Percentiles rank a stretch among this genome's conserved stretches.
Evolutionary conservation across 2,329 filamentous ascomycete species (phyloP).

Genomic region (Sporothrix phasma): DNA sequence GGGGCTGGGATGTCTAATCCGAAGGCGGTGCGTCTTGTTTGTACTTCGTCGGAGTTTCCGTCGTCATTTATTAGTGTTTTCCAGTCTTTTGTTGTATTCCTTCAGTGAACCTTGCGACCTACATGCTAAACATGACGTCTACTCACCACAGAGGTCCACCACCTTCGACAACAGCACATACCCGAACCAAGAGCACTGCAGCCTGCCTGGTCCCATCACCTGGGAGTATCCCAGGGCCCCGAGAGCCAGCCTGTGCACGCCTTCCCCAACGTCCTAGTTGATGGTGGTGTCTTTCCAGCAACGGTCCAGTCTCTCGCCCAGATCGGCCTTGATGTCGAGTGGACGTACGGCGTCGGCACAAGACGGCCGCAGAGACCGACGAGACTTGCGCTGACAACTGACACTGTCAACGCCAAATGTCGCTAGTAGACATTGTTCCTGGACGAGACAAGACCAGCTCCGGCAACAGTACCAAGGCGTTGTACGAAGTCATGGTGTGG

Average conservation of each 20-base stretch:
- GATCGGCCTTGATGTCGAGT: conserved; percentile 37
- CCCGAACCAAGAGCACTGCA: conserved; percentile 33
- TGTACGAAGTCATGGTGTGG: conserved; percentile 28
- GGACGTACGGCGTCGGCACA: conserved; percentile 40
- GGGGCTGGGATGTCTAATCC: conserved; percentile 35
- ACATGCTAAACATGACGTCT: too few species aligned
- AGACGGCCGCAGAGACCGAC: conserved; percentile 28
- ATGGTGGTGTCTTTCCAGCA: conserved; percentile 34
- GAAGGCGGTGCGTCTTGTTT: conserved; percentile 37
- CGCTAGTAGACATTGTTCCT: conserved; percentile 50
- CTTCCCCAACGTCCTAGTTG: conserved; percentile 43
- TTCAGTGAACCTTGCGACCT: too few species aligned
- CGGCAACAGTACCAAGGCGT: conserved; percentile 31
- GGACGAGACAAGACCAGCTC: conserved; percentile 35
- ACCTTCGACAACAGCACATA: conserved; percentile 42
- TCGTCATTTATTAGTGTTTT: too few species aligned
- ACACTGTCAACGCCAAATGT: conserved; percentile 44
- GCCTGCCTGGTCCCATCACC: conserved; percentile 42
- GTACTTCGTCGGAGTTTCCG: too few species aligned
- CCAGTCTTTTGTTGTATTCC: too few species aligned
- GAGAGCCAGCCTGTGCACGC: conserved; percentile 40
- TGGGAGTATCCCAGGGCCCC: conserved; percentile 40
- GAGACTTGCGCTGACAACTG: conserved; percentile 25
- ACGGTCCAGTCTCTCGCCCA: conserved; percentile 30
- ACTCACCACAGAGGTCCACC: conserved; percentile 32